These are phyloP conservation scores for Stachybotrys elegans DNA, from an alignment of 2,329 filamentous ascomycete species.

Conservation along the genomic window DNA sequence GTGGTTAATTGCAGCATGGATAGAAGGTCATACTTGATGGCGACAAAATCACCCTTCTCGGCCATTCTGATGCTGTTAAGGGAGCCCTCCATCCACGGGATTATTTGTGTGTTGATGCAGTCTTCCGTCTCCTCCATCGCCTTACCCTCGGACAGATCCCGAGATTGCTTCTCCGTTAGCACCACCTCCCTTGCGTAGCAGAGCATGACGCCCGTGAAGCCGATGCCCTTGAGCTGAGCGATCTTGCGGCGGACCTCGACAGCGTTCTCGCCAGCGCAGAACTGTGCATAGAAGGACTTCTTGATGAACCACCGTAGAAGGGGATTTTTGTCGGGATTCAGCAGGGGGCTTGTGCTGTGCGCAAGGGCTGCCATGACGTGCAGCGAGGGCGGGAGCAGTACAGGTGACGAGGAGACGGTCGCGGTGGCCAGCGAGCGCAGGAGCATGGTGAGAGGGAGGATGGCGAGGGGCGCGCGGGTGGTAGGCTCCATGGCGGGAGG, in stretches of 20 bases:
- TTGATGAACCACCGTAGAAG: conserved; percentile 67
- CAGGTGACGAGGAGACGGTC: conserved; percentile 62
- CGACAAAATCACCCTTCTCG: conserved; percentile 55
- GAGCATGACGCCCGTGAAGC: conserved; percentile 79
- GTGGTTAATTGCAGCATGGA: background rate
- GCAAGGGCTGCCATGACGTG: conserved; percentile 64
- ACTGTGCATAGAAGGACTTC: conserved; percentile 84
- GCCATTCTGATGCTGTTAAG: conserved; percentile 70
- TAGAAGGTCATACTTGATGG: conserved; percentile 46
- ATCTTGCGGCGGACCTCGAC: conserved; percentile 64
- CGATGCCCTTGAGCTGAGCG: conserved; percentile 61
- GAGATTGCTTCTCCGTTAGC: conserved; percentile 49
- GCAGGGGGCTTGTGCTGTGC: conserved; percentile 57
- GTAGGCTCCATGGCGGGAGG: conserved; percentile 18
- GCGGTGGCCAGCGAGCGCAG: conserved; percentile 66
- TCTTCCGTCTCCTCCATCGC: conserved; percentile 43
- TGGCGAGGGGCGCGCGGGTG: conserved; percentile 48
- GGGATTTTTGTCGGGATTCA: conserved; percentile 72
- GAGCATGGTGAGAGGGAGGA: conserved; percentile 61
- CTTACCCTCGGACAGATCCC: conserved; percentile 36
- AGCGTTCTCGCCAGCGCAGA: conserved; percentile 76
- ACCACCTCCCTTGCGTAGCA: conserved; percentile 82
- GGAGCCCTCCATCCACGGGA: conserved; percentile 68
- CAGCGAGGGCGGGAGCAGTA: conserved; percentile 67
- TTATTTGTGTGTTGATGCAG: conserved; percentile 54